Evolutionary conservation across 495 filamentous ascomycete species (phyloP), one percentile per base, ranked within the genome.

Genomic region (Penicillium coffeae): DNA sequence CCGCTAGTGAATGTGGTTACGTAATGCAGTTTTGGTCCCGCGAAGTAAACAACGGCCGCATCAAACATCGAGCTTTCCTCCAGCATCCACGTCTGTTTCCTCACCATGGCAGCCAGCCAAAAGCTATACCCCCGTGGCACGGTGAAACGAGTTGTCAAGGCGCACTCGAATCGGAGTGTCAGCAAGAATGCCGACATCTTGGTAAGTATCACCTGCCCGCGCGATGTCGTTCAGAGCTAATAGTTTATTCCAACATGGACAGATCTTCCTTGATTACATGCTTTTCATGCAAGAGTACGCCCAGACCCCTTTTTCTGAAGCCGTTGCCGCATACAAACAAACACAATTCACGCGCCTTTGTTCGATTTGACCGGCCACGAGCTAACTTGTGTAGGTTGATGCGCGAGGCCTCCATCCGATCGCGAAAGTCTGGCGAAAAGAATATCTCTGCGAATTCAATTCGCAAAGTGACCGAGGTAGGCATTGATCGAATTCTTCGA

Each of bases 181-280:
- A 88, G 84, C 73, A 92, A 90, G 66, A 91, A 95, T 58, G 85
- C 83, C 37, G 91, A 95, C 70, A 82, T 95, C 47, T 71, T 92
- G 74, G 89, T 95, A 77, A 55, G 79, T 49, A n/a, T 6, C 42
- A 34, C 21, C 12, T 5, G 16, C 15, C 15, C 7, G 27, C 14
- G 1, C 39, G 19, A 43, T 32, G 21, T 25, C 12, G 14, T 32
- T 21, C 6, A 16, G 25, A 27, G 42, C 18, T 41, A 9, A 39
- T 50, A 40, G 45, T n/a, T 41, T 36, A 30, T 42, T 39, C 21
- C 19, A 19, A 41, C 45, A 47, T 55, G 21, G 43, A 47, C 37
- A 93, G 89, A 85, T 93, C 18, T 94, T 90, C 60, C 75, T 96
- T 27, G 87, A 96, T 59, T 95, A 95, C 60, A 84, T 87, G 60